Conservation (phyloP, 2,329 filamentous ascomycete genomes). For the Fusarium sp. region DNA sequence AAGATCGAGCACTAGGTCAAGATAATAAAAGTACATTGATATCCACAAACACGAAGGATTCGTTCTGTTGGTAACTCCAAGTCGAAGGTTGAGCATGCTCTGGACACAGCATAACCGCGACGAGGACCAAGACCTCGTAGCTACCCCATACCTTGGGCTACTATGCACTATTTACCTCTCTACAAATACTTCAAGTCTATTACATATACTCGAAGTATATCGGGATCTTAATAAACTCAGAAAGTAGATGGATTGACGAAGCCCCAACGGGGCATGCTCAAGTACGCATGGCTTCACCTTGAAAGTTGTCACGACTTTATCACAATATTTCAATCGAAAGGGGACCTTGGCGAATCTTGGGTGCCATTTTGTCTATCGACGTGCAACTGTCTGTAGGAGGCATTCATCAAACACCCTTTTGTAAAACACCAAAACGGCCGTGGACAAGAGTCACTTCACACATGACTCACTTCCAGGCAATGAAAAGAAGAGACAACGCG, state of each 20-base stretch:
- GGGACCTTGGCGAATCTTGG: slow-evolving; percentile 7
- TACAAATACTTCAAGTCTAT: not conserved
- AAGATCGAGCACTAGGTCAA: slow-evolving; percentile 72
- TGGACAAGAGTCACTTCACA: not conserved
- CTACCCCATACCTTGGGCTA: not conserved
- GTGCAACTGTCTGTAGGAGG: slow-evolving; percentile 24
- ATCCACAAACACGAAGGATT: not conserved
- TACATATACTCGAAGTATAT: not conserved
- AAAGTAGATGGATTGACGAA: not conserved
- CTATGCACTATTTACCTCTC: not conserved
- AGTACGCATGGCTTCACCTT: not conserved
- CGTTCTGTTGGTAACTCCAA: not conserved
- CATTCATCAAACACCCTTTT: slow-evolving; percentile 33
- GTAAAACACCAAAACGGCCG: slow-evolving; percentile 35
- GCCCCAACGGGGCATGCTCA: not conserved
- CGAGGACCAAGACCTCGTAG: no score
- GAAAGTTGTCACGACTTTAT: not conserved
- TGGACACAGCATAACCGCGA: not conserved
- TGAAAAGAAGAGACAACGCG: slow-evolving; percentile 39
- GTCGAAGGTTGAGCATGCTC: not conserved
- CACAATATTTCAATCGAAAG: not conserved
- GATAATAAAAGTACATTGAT: slow-evolving; percentile 19
- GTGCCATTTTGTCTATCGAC: slow-evolving; percentile 40
- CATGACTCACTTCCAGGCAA: slow-evolving; percentile 17
- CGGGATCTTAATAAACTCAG: not conserved